phyloP scores from a whole-genome alignment of 805 yeast genomes.

The Candida chauliodis region DNA sequence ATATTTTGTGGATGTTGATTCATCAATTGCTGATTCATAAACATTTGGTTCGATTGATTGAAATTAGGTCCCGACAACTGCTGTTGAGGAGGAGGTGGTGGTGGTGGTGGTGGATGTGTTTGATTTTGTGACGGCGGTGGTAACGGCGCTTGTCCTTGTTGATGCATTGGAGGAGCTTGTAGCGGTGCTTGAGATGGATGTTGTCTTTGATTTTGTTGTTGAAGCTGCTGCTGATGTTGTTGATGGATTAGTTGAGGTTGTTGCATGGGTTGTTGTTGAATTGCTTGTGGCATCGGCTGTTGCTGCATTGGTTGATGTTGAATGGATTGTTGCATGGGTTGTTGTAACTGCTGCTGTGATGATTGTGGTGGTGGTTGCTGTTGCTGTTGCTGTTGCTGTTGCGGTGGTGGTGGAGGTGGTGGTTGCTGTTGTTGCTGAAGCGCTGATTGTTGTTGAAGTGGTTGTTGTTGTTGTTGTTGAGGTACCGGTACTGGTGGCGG shows the following conservation, averaged over 20 bases:
- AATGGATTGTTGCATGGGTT: constrained; percentile 5
- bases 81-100: constrained; percentile 3
- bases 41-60: constrained; percentile 6
- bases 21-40: constrained; percentile 8
- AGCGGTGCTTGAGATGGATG: constrained; percentile 7
- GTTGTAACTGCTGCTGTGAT: not conserved
- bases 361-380: constrained; percentile 9
- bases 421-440: constrained; percentile 12
- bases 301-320: constrained; percentile 4
- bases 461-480: constrained; percentile 7
- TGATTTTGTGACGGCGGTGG: constrained; percentile 4
- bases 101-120: constrained; percentile 1
- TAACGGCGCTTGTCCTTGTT: constrained; percentile 8
- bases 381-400: constrained; percentile 9
- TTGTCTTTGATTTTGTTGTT: constrained; percentile 20
- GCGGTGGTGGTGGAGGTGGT: constrained; percentile 15
- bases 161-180: constrained; percentile 5
- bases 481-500: constrained; percentile 1
- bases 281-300: constrained; percentile 3
- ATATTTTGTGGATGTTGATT: constrained; percentile 6
- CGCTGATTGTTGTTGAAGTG: constrained; percentile 2
- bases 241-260: constrained; percentile 13
- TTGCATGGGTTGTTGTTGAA: constrained; percentile 15
- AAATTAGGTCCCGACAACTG: constrained; percentile 1
- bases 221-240: constrained; percentile 22